Percentiles rank a stretch among this genome's conserved stretches.
Conservation (phyloP, 1,284 basidiomycete genomes). For the Sanghuangporus baumii region DNA sequence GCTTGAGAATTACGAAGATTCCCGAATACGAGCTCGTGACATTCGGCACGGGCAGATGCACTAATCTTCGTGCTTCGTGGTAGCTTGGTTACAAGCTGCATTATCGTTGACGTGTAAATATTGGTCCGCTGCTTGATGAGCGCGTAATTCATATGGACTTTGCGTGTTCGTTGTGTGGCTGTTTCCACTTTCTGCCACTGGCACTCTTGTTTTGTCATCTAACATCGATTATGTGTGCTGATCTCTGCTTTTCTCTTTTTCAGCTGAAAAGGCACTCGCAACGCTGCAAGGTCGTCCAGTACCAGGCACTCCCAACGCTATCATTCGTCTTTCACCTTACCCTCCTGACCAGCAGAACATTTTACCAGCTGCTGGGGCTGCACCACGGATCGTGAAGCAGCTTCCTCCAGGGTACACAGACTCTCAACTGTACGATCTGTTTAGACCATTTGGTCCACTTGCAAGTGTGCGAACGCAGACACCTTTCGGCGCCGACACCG, state of each 20-base stretch:
- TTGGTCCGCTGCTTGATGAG: slow-evolving; percentile 2
- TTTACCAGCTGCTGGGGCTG: slow-evolving; percentile 65
- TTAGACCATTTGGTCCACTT: slow-evolving; percentile 67
- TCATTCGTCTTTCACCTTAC: slow-evolving; percentile 67
- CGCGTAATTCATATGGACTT: background rate
- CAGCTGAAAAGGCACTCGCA: slow-evolving; percentile 85
- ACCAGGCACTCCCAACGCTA: slow-evolving; percentile 48
- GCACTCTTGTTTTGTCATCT: background rate
- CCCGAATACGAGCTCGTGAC: background rate
- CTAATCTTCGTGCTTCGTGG: background rate
- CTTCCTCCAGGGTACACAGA: slow-evolving; percentile 64
- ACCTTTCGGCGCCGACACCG: slow-evolving; percentile 46
- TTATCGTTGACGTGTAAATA: background rate
- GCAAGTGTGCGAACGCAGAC: slow-evolving; percentile 67
- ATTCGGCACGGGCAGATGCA: background rate
- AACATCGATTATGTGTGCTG: slow-evolving; percentile 3
- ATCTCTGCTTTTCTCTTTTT: slow-evolving; percentile 2
- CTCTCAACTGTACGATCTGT: slow-evolving; percentile 66
- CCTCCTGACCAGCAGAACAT: slow-evolving; percentile 67
- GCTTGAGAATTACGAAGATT: background rate
- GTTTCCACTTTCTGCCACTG: background rate
- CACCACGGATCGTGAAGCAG: slow-evolving; percentile 73
- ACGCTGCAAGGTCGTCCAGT: slow-evolving; percentile 73
- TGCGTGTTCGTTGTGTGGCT: background rate
- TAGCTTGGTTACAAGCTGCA: background rate